Evolutionary conservation across 2,329 filamentous ascomycete genomes (phyloP).

Genomic region (Colletotrichum cuscutae): DNA sequence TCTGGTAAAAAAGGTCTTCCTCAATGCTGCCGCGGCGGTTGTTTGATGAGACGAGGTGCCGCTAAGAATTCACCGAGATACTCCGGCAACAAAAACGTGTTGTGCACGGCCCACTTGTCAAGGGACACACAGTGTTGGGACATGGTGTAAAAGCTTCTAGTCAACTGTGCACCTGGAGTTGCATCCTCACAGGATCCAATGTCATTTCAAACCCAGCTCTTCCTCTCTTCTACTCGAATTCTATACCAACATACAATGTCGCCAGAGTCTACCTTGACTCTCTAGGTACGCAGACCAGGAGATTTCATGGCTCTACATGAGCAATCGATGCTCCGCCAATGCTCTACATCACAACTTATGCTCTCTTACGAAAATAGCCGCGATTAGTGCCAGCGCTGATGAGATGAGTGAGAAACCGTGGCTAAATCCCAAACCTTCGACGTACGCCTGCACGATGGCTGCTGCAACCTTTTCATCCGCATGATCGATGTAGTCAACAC

Average conservation of each 20-base stretch:
- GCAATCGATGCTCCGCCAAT: neutral
- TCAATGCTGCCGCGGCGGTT: neutral
- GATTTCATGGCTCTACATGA: neutral
- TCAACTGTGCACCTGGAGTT: neutral
- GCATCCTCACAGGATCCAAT: neutral
- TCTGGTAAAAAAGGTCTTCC: neutral
- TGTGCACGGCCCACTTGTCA: neutral
- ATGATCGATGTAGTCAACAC: constrained; percentile 45
- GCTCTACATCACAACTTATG: constrained; percentile 34
- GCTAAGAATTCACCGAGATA: neutral
- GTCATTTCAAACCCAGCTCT: neutral
- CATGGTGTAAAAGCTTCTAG: neutral
- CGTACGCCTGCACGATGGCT: constrained; percentile 46
- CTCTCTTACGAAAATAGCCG: constrained; percentile 42
- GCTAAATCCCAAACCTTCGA: constrained; percentile 47
- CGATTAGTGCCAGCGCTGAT: constrained; percentile 39
- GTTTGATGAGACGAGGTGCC: neutral
- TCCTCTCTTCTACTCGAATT: neutral
- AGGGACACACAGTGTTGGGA: neutral
- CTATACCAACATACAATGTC: neutral
- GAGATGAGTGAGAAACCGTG: constrained; percentile 46
- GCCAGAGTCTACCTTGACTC: neutral
- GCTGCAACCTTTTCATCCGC: constrained; percentile 39
- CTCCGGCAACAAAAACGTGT: too few relatives aligned
- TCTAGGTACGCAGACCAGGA: neutral